These are phyloP conservation scores for Rhizopogon roseolus DNA, from an alignment of 768 basidiomycete species.

Conservation along the genomic window DNA sequence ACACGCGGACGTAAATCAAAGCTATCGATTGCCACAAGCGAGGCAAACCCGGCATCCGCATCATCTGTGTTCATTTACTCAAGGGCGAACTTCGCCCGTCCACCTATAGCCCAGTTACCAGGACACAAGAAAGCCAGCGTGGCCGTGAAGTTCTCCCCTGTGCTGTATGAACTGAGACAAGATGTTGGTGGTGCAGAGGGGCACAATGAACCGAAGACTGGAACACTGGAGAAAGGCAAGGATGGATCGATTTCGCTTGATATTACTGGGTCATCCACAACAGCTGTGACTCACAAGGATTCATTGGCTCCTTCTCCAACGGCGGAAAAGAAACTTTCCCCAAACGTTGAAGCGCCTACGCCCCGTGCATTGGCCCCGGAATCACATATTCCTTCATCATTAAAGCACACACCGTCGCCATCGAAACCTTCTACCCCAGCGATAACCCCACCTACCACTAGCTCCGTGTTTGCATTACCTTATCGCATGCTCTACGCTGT, in stretches of 20 bases:
- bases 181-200: conserved; percentile 36
- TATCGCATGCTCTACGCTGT: conserved; percentile 96
- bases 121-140: conserved; percentile 96
- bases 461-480: conserved; percentile 81
- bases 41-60: conserved; percentile 33
- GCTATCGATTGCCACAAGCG: conserved; percentile 32
- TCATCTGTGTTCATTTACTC: conserved; percentile 92
- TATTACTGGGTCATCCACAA: conserved; percentile 33
- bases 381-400: conserved; percentile 5
- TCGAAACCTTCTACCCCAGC: conserved; percentile 14
- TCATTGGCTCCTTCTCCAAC: conserved; percentile 3
- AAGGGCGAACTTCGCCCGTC: conserved; percentile 87
- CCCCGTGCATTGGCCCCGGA: conserved; percentile 1
- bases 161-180: conserved; percentile 85
- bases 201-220: conserved; percentile 44
- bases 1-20: conserved; percentile 54
- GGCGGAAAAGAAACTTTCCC: neutral
- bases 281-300: conserved; percentile 13
- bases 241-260: conserved; percentile 63
- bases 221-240: conserved; percentile 61
- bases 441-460: conserved; percentile 40
- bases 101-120: conserved; percentile 91
- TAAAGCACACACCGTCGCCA: conserved; percentile 11
- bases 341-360: neutral
- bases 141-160: conserved; percentile 89